A percentile compares a stretch with the other conserved stretches of the same genome.
Conservation (phyloP, 2,329 filamentous ascomycete species). For the Boeremia lycopersici region DNA sequence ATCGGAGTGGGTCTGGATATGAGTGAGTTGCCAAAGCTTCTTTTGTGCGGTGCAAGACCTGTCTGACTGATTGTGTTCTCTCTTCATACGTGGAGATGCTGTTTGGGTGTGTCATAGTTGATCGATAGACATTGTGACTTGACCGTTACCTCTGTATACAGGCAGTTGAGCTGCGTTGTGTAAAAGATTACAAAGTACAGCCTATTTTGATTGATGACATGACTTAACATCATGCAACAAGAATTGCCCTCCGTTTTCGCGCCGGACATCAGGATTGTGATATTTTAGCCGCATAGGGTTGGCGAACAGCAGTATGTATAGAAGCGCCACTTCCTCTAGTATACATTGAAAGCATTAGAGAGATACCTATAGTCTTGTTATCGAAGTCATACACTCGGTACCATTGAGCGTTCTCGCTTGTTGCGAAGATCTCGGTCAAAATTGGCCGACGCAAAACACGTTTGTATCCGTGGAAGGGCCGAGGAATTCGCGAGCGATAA, state of each 20-base stretch:
- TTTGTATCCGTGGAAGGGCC: not conserved
- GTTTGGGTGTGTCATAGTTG: not conserved
- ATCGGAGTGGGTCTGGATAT: constrained; percentile 5
- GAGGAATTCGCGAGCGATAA: not conserved
- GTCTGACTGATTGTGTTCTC: not conserved
- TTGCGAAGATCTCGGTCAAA: not conserved
- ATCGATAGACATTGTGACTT: not conserved
- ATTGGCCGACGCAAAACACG: not conserved
- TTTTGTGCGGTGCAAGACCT: not conserved
- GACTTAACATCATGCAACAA: too few relatives aligned
- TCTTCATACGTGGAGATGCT: not conserved
- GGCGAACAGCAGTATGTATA: not conserved
- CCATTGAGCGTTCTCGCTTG: not conserved
- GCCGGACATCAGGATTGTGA: not conserved
- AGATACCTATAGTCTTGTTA: not conserved
- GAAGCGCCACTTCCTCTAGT: not conserved
- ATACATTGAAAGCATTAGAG: not conserved
- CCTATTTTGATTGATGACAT: too few relatives aligned
- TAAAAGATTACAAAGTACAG: too few relatives aligned
- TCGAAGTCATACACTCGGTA: not conserved
- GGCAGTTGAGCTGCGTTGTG: too few relatives aligned
- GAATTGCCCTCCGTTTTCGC: not conserved
- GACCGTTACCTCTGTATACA: too few relatives aligned
- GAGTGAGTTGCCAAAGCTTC: constrained; percentile 8
- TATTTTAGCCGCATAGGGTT: not conserved